Conservation (phyloP, 352 stramenopile genomes). For the Pythium myriotylum region DNA sequence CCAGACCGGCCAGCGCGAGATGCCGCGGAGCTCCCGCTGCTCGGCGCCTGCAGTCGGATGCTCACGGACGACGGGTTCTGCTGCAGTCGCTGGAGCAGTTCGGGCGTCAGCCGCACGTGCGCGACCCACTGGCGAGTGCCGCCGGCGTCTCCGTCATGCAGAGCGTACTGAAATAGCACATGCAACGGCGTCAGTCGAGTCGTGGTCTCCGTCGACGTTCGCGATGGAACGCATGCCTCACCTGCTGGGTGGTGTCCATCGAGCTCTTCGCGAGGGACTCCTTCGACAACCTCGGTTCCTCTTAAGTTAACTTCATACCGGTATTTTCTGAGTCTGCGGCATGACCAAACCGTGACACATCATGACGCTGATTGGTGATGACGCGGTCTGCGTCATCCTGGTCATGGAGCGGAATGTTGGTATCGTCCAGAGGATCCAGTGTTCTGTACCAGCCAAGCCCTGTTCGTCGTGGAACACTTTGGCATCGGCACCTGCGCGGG, state of each 20-base stretch:
- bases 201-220: not conserved
- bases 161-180: slow-evolving; percentile 52
- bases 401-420: too few species aligned
- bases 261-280: not conserved
- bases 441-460: not conserved
- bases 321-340: slow-evolving; percentile 9
- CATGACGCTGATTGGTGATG: too few species aligned
- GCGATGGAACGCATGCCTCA: not conserved
- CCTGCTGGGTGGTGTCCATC: slow-evolving; percentile 26
- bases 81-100: slow-evolving; percentile 67
- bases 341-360: too few species aligned
- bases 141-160: slow-evolving; percentile 54
- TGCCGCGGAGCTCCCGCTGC: slow-evolving; percentile 25
- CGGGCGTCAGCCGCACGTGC: slow-evolving; percentile 73
- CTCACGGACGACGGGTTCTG: slow-evolving; percentile 30
- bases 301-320: slow-evolving; percentile 25
- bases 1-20: slow-evolving; percentile 21
- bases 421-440: not conserved
- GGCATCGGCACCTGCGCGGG: not conserved
- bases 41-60: slow-evolving; percentile 36
- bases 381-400: too few species aligned
- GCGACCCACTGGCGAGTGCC: slow-evolving; percentile 54
- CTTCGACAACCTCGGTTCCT: not conserved
- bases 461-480: too few species aligned
- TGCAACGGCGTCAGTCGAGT: not conserved